phyloP scores from a whole-genome alignment of 2,329 filamentous ascomycete genomes.

The Penicillium capsulatum region DNA sequence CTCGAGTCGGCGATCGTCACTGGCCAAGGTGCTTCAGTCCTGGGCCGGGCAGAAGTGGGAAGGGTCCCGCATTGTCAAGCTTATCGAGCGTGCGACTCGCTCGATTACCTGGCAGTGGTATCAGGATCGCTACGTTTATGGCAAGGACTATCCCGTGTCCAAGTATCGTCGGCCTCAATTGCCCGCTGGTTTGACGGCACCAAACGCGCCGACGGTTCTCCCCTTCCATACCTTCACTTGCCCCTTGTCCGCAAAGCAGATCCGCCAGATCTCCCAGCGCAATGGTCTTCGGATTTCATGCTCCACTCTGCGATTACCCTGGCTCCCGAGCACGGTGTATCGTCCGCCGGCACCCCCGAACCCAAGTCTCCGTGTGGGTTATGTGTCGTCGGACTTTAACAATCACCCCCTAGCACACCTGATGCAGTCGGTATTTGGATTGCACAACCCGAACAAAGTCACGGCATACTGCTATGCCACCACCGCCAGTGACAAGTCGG shows the following conservation, averaged over 20 bases:
- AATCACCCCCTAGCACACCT: slow-evolving; percentile 94
- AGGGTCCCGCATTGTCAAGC: slow-evolving; percentile 74
- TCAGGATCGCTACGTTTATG: slow-evolving; percentile 67
- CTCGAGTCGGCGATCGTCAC: slow-evolving; percentile 22
- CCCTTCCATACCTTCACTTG: slow-evolving; percentile 98
- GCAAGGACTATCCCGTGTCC: slow-evolving; percentile 52
- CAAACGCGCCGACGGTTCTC: slow-evolving; percentile 85
- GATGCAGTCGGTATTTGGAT: slow-evolving; percentile 97
- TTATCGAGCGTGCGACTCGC: slow-evolving; percentile 79
- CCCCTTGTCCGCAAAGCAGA: slow-evolving; percentile 83
- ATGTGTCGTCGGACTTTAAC: slow-evolving; percentile 97
- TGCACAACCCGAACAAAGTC: slow-evolving; percentile 70
- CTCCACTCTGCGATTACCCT: slow-evolving; percentile 78
- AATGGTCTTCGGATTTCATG: slow-evolving; percentile 92
- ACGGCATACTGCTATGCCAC: slow-evolving; percentile 95
- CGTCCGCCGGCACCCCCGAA: slow-evolving; percentile 77
- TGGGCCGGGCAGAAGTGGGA: slow-evolving; percentile 82
- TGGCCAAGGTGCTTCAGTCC: slow-evolving; percentile 40
- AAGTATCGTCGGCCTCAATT: slow-evolving; percentile 70
- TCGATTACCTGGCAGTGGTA: slow-evolving; percentile 82
- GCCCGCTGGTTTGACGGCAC: slow-evolving; percentile 68
- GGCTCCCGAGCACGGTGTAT: slow-evolving; percentile 77
- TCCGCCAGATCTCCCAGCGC: slow-evolving; percentile 88
- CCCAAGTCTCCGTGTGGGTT: slow-evolving; percentile 85
- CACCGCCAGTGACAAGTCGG: slow-evolving; percentile 80